Base-by-base conservation (phyloP, 179 eudicot species). In the Sideroxylon spinosum region DNA sequence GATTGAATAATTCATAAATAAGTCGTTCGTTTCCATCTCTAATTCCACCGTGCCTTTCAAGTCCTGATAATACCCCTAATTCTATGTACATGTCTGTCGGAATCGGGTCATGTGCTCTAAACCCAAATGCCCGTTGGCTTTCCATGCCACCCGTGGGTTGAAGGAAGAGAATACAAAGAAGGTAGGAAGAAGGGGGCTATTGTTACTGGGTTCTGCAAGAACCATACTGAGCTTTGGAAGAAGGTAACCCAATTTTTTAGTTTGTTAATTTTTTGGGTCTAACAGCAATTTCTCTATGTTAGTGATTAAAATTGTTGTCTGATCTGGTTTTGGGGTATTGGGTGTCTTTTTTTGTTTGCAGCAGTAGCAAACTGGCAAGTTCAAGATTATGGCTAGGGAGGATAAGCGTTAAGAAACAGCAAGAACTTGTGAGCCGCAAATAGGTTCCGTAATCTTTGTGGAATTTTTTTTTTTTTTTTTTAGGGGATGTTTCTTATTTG, bases 81-180 rank as follows among this genome's bases (percentile, higher is more conserved):
- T 32, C 37, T 32, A 32, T 32, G 37, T 32, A 1, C 37, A 32
- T 3, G 3, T 32, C 3, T 32, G 37, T 32, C 3, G 37, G 37
- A 32, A 32, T 32, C 37, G 37, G 3, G 72, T 95, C 32, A 94
- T 91, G 76, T 95, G 99, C 69, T 91, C 98, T 11, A 98, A 95
- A 80, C 87, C 83, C 0, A 89, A 87, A 46, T 95, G 99, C 69
- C 56, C 66, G 3, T 76, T 90, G 82, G 81, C 85, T 0, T 95
- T 95, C 73, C 99, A 95, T 80, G 98, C 91, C 2, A 89, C 80
- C 10, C 93, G 99, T 87, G 99, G 99, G 16, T 82, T 95, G 87
- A 86, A 84, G 37, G 80, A 91, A 46, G 98, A 87, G 74, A 95
- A 86, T 95, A 90, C 25, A 85, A 75, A 57, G 87, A 91, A 78